Evolutionary conservation across 1,139 yeast species (phyloP).

Genomic region (Scheffersomyces insectosa): DNA sequence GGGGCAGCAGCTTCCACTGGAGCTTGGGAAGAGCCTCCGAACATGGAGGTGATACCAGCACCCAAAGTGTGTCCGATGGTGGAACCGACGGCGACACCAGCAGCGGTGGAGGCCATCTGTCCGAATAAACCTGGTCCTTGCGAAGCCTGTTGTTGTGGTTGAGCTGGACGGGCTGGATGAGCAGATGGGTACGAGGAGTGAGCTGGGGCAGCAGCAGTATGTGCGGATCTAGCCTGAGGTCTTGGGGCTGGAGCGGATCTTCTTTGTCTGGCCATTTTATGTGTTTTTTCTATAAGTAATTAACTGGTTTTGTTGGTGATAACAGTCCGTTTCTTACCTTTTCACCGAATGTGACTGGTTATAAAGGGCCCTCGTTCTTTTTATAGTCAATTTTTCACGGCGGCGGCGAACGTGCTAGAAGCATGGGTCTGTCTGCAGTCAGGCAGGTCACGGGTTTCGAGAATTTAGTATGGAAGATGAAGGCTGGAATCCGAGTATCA

Average conservation of each 20-base stretch:
- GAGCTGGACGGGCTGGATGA: constrained; percentile 35
- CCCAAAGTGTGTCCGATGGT: constrained; percentile 96
- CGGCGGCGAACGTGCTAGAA: constrained; percentile 6
- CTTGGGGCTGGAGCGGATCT: constrained; percentile 65
- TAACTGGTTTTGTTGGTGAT: too few relatives aligned
- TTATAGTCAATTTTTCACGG: constrained; percentile 5
- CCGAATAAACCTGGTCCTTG: constrained; percentile 83
- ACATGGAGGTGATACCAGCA: constrained; percentile 86
- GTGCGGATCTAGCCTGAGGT: constrained; percentile 69
- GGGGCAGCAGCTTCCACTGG: constrained; percentile 45
- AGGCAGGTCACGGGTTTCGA: not conserved
- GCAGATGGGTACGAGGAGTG: constrained; percentile 36
- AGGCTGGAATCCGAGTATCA: too few relatives aligned
- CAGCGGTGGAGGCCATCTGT: constrained; percentile 98
- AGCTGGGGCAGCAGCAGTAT: constrained; percentile 68
- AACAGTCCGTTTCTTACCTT: not conserved
- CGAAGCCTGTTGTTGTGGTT: constrained; percentile 46
- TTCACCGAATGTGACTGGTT: not conserved
- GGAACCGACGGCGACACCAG: constrained; percentile 99
- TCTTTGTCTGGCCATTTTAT: constrained; percentile 61
- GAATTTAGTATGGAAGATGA: too few relatives aligned
- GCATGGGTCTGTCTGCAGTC: constrained; percentile 3
- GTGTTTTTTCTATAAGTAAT: not conserved
- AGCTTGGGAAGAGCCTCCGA: constrained; percentile 75
- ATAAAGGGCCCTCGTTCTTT: not conserved